Base-by-base conservation (phyloP, 139 green algal species). In the Desmodesmus armatus region DNA sequence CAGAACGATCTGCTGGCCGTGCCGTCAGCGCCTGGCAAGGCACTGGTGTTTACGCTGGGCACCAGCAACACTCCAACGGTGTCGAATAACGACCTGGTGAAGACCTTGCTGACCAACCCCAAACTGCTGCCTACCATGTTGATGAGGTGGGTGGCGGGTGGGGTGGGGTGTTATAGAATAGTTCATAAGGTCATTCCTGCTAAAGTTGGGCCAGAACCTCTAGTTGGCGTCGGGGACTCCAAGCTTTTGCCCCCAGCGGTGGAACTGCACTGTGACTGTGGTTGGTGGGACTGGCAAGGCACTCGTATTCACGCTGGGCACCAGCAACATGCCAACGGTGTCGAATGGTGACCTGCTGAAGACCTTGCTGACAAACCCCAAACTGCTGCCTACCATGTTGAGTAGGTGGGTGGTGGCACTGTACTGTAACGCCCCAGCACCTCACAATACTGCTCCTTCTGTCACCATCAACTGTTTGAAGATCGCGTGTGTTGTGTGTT, bases 1-100 rank as follows among this genome's bases (percentile, higher is more conserved):
- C 49, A 70, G 13, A 82, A 49, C 15, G 74, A 82, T 31, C 74
- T 82, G 51, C 49, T 82, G 43, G 74, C 74, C 1, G 74, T 82
- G 49, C 74, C 74, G 17, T 39, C 51, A 44, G 74, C 49, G 3
- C 49, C 74, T 37, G 74, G 74, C 41, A 58, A 41, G 21, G 31
- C 74, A 11, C 33, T 82, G 35, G 74, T 82, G 33, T 82, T 82
- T 21, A 82, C 74, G 51, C 74, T 82, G 5, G 41, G 25, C 74
- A 70, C 33, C 19, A 69, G 60, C 31, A 51, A 62, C 17, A 37
- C 60, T 9, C 44, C 74, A 4, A 82, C 63, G 29, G 60, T 82
- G 0, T 19, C 47, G 35, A 33, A 31, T 2, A 13, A 3, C 15
- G 74, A 82, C 15, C 33, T 82, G n/a, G 33, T 82, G 49, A 67